phyloP scores from a whole-genome alignment of 2,329 filamentous ascomycete genomes.

The Paraphaeosphaeria sporulosa region DNA sequence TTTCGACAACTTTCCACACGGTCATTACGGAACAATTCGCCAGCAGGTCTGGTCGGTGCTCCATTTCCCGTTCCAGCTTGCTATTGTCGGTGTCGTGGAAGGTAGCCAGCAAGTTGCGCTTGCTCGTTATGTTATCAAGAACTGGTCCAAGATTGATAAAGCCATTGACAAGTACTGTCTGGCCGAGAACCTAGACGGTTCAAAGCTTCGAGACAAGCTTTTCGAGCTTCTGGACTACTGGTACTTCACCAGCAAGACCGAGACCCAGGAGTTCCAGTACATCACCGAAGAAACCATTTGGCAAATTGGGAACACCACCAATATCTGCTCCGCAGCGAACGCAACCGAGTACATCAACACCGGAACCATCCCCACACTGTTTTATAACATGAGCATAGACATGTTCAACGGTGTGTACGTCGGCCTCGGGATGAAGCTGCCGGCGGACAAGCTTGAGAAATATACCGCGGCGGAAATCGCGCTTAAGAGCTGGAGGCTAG shows the following conservation, averaged over 20 bases:
- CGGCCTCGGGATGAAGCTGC: slow-evolving; percentile 45
- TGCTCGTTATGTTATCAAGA: slow-evolving; percentile 56
- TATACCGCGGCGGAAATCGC: slow-evolving; percentile 36
- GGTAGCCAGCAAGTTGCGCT: slow-evolving; percentile 66
- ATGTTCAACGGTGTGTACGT: slow-evolving; percentile 43
- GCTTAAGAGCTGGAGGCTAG: slow-evolving; percentile 37
- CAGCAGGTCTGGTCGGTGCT: slow-evolving; percentile 67
- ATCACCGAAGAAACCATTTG: slow-evolving; percentile 24
- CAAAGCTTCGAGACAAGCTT: slow-evolving; percentile 39
- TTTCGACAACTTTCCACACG: slow-evolving; percentile 63
- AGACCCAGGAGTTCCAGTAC: slow-evolving; percentile 30
- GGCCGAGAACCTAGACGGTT: slow-evolving; percentile 37
- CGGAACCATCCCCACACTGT: slow-evolving; percentile 26
- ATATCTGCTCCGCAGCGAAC: slow-evolving; percentile 39
- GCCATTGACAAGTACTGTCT: slow-evolving; percentile 50
- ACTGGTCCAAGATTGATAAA: slow-evolving; percentile 50
- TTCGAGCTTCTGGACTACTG: slow-evolving; percentile 33
- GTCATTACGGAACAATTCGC: slow-evolving; percentile 60
- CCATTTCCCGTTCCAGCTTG: slow-evolving; percentile 70
- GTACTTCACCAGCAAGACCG: slow-evolving; percentile 41
- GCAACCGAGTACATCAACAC: slow-evolving; percentile 18
- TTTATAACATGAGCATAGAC: slow-evolving; percentile 28
- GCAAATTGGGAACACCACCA: slow-evolving; percentile 39
- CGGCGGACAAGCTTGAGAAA: slow-evolving; percentile 35
- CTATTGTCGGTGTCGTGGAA: slow-evolving; percentile 70